Conservation (phyloP, 208 protist species). For the Trypanosoma melophagium region DNA sequence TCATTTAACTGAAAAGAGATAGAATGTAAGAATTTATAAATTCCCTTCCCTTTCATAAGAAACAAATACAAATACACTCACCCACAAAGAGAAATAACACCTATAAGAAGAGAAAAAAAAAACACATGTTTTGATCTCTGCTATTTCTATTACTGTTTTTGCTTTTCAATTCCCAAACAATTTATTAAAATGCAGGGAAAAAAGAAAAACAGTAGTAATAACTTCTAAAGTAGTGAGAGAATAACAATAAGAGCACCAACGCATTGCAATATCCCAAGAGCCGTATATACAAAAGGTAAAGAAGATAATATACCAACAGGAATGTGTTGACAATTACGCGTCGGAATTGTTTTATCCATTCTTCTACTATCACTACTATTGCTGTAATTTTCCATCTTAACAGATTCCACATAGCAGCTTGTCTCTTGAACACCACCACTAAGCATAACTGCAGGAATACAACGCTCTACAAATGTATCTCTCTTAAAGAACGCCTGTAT, state of each 20-base stretch:
- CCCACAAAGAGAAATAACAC: too few relatives aligned
- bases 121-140: too few relatives aligned
- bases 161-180: too few relatives aligned
- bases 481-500: conserved; percentile 40
- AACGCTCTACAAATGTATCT: conserved; percentile 47
- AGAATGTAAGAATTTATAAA: too few relatives aligned
- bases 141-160: too few relatives aligned
- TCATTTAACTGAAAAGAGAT: too few relatives aligned
- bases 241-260: conserved; percentile 24
- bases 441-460: conserved; percentile 40
- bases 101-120: too few relatives aligned
- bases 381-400: too few relatives aligned
- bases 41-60: too few relatives aligned
- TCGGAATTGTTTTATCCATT: not conserved
- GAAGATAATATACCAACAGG: conserved; percentile 59
- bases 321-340: conserved; percentile 39
- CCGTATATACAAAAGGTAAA: conserved; percentile 56
- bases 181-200: too few relatives aligned
- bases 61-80: too few relatives aligned
- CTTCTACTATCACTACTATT: conserved; percentile 2
- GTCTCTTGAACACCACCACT: not conserved
- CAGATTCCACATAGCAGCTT: too few relatives aligned
- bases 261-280: conserved; percentile 54
- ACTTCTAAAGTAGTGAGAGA: conserved; percentile 5
- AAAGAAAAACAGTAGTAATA: not conserved